Conservation (phyloP, 2,329 filamentous ascomycete species). For the Zymoseptoria passerinii region DNA sequence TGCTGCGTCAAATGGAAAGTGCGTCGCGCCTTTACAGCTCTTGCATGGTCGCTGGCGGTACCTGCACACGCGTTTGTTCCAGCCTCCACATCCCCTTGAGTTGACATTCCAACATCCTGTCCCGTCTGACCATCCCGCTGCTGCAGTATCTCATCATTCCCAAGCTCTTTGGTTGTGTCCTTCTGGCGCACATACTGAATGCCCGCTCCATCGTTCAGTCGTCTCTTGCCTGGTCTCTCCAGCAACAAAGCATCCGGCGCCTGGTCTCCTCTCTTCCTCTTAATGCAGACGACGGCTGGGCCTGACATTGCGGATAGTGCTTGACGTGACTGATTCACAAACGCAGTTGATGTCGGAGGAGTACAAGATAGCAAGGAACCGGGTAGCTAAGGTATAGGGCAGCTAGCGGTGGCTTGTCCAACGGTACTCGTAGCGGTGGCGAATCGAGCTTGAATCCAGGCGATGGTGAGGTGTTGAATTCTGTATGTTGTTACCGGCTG, state of each 20-base stretch:
- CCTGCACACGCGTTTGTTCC: background rate
- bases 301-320: conserved; percentile 14
- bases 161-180: background rate
- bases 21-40: conserved; percentile 10
- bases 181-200: conserved; percentile 17
- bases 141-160: background rate
- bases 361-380: background rate
- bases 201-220: conserved; percentile 4
- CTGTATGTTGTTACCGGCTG: background rate
- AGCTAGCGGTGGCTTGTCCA: background rate
- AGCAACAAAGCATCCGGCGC: conserved; percentile 23
- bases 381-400: background rate
- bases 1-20: conserved; percentile 18
- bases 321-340: background rate
- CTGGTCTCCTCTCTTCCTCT: conserved; percentile 23
- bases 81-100: background rate
- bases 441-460: background rate
- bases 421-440: background rate
- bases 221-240: conserved; percentile 20
- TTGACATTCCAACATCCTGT: background rate
- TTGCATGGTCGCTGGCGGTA: background rate
- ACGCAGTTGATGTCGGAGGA: background rate
- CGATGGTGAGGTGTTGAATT: background rate
- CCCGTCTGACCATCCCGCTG: background rate
- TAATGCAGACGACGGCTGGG: conserved; percentile 21